Conservation (phyloP, 176 grass and related monocot genomes). For the Chloris gayana region DNA sequence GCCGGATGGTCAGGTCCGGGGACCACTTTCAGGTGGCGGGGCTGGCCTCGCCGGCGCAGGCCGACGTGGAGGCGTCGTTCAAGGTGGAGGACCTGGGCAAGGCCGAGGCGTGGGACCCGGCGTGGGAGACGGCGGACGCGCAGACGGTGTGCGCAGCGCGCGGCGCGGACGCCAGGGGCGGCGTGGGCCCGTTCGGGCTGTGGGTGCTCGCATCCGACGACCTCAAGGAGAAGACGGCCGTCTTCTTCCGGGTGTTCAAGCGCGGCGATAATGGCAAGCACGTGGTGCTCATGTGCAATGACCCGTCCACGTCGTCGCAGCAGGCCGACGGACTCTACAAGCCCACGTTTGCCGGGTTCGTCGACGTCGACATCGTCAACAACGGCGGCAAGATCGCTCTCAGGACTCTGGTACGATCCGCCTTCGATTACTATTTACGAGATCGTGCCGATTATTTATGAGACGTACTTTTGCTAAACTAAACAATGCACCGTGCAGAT, state of each 20-base stretch:
- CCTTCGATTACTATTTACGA: background rate
- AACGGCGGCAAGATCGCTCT: conserved; percentile 40
- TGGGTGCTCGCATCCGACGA: conserved; percentile 62
- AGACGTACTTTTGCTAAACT: background rate
- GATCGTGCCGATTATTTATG: background rate
- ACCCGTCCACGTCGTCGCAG: conserved; percentile 49
- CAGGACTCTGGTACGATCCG: conserved; percentile 36
- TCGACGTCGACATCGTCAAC: conserved; percentile 46
- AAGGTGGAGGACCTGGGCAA: conserved; percentile 55
- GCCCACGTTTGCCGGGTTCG: conserved; percentile 55
- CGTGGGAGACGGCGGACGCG: conserved; percentile 55
- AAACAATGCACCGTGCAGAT: conserved; percentile 21
- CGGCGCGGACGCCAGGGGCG: conserved; percentile 43
- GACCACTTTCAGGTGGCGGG: conserved; percentile 46
- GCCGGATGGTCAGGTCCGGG: conserved; percentile 26
- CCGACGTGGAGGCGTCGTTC: conserved; percentile 81
- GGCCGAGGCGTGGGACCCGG: conserved; percentile 66
- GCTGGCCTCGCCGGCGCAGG: conserved; percentile 46
- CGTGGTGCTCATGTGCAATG: conserved; percentile 58
- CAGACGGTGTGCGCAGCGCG: conserved; percentile 48
- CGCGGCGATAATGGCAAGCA: conserved; percentile 21
- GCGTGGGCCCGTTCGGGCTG: conserved; percentile 80
- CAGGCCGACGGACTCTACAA: conserved; percentile 44
- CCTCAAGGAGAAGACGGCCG: conserved; percentile 45
- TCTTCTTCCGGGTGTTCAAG: conserved; percentile 69